Percentiles rank a stretch among this genome's conserved stretches.
These are phyloP conservation scores for Corynespora cassiicola DNA, from an alignment of 2,329 filamentous ascomycete species.

Conservation along the genomic window DNA sequence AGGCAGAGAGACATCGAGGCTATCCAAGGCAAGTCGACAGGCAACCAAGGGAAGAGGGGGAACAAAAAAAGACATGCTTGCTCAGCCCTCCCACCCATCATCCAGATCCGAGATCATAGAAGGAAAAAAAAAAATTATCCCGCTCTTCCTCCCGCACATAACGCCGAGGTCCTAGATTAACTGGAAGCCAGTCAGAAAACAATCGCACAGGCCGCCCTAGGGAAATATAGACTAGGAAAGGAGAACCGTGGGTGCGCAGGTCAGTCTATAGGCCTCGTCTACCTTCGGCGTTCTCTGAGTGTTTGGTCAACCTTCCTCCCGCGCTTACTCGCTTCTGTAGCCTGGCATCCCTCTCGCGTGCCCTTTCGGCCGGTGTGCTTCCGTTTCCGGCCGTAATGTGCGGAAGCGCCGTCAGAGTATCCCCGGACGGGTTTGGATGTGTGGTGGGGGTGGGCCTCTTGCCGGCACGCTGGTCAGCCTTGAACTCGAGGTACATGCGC, in stretches of 20 bases:
- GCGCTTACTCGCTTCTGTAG: slow-evolving; percentile 49
- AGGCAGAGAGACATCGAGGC: too few species aligned
- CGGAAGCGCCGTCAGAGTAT: slow-evolving; percentile 69
- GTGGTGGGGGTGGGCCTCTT: slow-evolving; percentile 49
- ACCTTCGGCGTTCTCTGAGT: slow-evolving; percentile 37
- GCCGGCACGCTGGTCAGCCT: slow-evolving; percentile 55
- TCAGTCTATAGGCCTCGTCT: slow-evolving; percentile 39
- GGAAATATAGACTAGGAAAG: slow-evolving; percentile 42
- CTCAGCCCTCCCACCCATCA: too few species aligned
- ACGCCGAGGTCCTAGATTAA: too few species aligned
- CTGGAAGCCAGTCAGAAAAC: too few species aligned
- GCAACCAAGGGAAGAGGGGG: too few species aligned
- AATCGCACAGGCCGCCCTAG: slow-evolving; percentile 37
- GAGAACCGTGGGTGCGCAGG: slow-evolving; percentile 35
- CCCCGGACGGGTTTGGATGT: slow-evolving; percentile 56
- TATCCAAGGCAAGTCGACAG: too few species aligned
- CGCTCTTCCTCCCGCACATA: too few species aligned
- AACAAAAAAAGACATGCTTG: too few species aligned
- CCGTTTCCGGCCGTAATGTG: slow-evolving; percentile 51
- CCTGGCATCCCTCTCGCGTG: slow-evolving; percentile 42
- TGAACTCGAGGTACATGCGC: slow-evolving; percentile 84
- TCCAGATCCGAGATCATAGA: too few species aligned
- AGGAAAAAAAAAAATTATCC: slow-evolving; percentile 8
- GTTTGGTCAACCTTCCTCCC: slow-evolving; percentile 49
- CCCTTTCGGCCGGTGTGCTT: slow-evolving; percentile 47